These are phyloP conservation scores for Hysterium pulicare DNA, from an alignment of 2,329 filamentous ascomycete species.

Conservation along the genomic window DNA sequence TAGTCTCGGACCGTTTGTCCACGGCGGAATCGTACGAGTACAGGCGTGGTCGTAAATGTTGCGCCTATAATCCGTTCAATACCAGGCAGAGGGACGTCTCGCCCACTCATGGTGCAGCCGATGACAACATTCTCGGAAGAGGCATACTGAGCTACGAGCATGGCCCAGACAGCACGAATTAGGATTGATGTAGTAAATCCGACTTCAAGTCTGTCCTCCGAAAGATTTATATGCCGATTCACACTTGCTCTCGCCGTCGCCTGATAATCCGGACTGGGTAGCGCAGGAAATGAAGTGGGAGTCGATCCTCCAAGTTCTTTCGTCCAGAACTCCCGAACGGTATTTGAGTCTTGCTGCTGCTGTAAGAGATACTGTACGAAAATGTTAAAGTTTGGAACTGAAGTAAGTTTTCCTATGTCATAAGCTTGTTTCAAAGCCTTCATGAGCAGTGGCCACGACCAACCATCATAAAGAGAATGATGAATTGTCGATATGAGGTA, in stretches of 20 bases:
- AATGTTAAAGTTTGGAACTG: slow-evolving; percentile 32
- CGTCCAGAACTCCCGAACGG: slow-evolving; percentile 32
- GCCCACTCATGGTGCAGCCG: slow-evolving; percentile 13
- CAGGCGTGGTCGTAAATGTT: slow-evolving; percentile 36
- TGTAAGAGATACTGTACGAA: slow-evolving; percentile 32
- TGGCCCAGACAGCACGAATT: slow-evolving; percentile 30
- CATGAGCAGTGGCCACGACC: slow-evolving; percentile 10
- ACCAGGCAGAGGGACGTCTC: slow-evolving; percentile 13
- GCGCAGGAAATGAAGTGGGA: slow-evolving; percentile 43
- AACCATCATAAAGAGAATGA: slow-evolving; percentile 46
- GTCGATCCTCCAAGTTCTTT: slow-evolving; percentile 39
- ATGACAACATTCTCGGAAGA: slow-evolving; percentile 20
- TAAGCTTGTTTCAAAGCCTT: slow-evolving; percentile 8
- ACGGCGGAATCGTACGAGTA: slow-evolving; percentile 39
- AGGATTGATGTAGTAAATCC: slow-evolving; percentile 56
- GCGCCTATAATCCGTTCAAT: slow-evolving; percentile 36
- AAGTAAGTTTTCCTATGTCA: slow-evolving; percentile 42
- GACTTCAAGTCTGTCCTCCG: slow-evolving; percentile 44
- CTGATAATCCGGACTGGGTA: slow-evolving; percentile 41
- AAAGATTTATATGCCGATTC: slow-evolving; percentile 29
- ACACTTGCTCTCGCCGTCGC: slow-evolving; percentile 45
- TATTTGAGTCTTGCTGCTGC: not conserved
- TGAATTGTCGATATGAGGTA: slow-evolving; percentile 46
- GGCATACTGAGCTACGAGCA: slow-evolving; percentile 15
- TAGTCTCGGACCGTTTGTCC: slow-evolving; percentile 44